These are phyloP conservation scores for Kingdonia uniflora DNA, from an alignment of 164 flowering plant genomes.

Conservation along the genomic window DNA sequence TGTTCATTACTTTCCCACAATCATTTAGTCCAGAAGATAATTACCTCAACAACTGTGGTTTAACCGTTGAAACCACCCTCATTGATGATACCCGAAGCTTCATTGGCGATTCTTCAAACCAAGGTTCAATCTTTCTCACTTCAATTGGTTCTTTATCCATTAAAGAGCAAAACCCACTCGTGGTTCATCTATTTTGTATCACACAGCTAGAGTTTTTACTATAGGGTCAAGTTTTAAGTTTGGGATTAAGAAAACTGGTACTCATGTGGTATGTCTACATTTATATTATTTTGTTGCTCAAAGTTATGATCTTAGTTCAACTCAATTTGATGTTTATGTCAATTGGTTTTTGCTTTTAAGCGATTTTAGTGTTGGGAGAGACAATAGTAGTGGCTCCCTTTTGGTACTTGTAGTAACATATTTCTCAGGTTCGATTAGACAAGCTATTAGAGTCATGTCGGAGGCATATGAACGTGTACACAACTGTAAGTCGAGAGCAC, in stretches of 20 bases:
- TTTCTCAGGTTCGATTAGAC: too few relatives aligned
- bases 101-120: conserved; percentile 7
- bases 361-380: conserved; percentile 6
- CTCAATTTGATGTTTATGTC: conserved; percentile 13
- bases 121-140: conserved; percentile 4
- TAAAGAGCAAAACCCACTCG: conserved; percentile 7
- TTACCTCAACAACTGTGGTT: conserved; percentile 29
- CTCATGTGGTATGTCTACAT: conserved; percentile 18
- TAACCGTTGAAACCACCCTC: conserved; percentile 6
- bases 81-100: conserved; percentile 16
- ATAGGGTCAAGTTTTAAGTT: conserved; percentile 8
- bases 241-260: conserved; percentile 3
- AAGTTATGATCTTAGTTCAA: conserved; percentile 8
- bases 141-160: neutral
- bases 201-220: conserved; percentile 16
- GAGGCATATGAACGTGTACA: too few relatives aligned
- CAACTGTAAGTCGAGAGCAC: too few relatives aligned
- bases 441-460: too few relatives aligned
- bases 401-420: too few relatives aligned
- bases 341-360: conserved; percentile 6
- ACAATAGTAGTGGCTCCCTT: neutral
- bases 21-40: conserved; percentile 26
- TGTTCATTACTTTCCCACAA: neutral
- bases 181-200: conserved; percentile 7
- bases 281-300: conserved; percentile 14